Evolutionary conservation across 306 rosid species (phyloP).

Genomic region (Cajanus cajan): DNA sequence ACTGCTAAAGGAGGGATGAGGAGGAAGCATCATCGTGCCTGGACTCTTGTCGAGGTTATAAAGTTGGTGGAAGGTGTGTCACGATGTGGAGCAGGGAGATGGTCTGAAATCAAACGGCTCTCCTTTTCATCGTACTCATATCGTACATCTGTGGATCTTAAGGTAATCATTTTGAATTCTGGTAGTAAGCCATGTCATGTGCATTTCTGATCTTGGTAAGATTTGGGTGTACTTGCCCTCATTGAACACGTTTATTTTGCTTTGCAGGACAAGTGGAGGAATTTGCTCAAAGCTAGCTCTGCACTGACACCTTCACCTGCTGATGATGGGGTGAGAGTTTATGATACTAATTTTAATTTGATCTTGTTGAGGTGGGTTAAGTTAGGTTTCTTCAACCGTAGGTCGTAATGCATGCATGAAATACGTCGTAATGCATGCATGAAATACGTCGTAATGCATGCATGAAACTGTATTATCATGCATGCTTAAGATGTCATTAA

Average conservation of each 20-base stretch:
- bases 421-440: neutral
- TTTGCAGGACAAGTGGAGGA: slow-evolving; percentile 98
- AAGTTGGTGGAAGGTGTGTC: slow-evolving; percentile 93
- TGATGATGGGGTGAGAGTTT: slow-evolving; percentile 74
- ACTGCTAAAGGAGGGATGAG: slow-evolving; percentile 88
- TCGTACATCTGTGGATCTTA: slow-evolving; percentile 98
- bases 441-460: neutral
- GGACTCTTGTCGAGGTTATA: slow-evolving; percentile 89
- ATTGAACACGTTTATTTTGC: slow-evolving; percentile 26
- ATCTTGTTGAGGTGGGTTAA: slow-evolving; percentile 12
- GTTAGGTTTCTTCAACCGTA: slow-evolving; percentile 14
- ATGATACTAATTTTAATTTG: neutral
- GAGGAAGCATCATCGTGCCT: slow-evolving; percentile 95
- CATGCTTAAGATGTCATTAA: neutral
- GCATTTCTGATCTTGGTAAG: slow-evolving; percentile 13
- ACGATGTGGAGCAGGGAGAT: slow-evolving; percentile 88
- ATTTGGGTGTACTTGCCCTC: neutral
- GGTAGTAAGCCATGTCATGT: neutral
- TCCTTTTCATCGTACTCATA: slow-evolving; percentile 79
- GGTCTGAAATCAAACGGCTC: slow-evolving; percentile 96
- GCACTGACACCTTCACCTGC: slow-evolving; percentile 69
- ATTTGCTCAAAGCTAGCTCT: slow-evolving; percentile 88
- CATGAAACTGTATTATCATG: neutral
- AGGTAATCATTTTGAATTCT: slow-evolving; percentile 45
- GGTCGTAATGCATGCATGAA: neutral